Conservation (phyloP, 305 asterid genomes). For the Solanum hybrid region DNA sequence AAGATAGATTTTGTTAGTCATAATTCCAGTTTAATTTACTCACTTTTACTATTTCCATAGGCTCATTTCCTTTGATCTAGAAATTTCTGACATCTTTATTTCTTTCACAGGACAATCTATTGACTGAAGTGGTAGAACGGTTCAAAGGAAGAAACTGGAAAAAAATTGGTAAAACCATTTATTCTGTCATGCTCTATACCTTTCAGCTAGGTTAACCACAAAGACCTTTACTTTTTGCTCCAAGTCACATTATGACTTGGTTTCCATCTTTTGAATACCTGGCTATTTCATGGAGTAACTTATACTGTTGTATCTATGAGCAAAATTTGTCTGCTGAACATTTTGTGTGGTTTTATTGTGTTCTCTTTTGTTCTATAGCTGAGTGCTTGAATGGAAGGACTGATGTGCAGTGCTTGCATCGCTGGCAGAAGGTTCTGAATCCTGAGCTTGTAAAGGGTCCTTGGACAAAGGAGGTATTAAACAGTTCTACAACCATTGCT, state of each 20-base stretch:
- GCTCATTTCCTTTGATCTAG: background rate
- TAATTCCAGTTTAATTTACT: background rate
- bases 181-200: background rate
- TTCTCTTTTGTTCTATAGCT: conserved; percentile 37
- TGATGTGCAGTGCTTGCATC: conserved; percentile 84
- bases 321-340: background rate
- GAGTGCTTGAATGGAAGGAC: conserved; percentile 61
- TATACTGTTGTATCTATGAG: background rate
- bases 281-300: background rate
- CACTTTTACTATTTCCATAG: background rate
- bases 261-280: background rate
- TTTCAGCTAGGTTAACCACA: background rate
- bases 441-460: conserved; percentile 81
- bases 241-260: background rate
- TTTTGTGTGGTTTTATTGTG: background rate
- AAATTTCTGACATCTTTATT: background rate
- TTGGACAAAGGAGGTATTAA: conserved; percentile 67
- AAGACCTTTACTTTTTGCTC: background rate
- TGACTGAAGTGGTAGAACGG: conserved; percentile 45
- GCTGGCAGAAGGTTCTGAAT: conserved; percentile 85
- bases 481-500: background rate
- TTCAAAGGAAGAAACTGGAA: conserved; percentile 67
- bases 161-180: conserved; percentile 38
- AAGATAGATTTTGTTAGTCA: background rate
- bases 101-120: conserved; percentile 48